Evolutionary conservation across 2,329 filamentous ascomycete genomes (phyloP).

Genomic region (Lecanosticta acicola): DNA sequence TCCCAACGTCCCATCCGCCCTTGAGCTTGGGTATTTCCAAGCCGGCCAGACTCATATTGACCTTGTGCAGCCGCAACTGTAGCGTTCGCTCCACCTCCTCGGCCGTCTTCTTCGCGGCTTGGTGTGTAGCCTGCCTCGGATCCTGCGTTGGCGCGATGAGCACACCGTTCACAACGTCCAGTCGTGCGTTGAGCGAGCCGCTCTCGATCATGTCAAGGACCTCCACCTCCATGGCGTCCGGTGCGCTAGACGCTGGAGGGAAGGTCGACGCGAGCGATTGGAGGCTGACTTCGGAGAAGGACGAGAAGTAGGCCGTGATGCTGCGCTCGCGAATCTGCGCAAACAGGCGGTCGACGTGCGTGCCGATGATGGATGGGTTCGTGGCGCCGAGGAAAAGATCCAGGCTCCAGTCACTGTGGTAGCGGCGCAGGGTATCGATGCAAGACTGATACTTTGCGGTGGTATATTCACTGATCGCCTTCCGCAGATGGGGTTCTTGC

Average conservation of each 20-base stretch:
- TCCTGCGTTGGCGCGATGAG: slow-evolving; percentile 67
- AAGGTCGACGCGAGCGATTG: slow-evolving; percentile 74
- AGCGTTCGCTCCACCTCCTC: slow-evolving; percentile 69
- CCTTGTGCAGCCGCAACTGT: slow-evolving; percentile 67
- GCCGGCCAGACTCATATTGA: slow-evolving; percentile 69
- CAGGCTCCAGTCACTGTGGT: slow-evolving; percentile 79
- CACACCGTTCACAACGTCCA: slow-evolving; percentile 77
- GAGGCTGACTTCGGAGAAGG: slow-evolving; percentile 82
- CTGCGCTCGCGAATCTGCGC: slow-evolving; percentile 76
- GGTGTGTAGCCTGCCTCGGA: slow-evolving; percentile 63
- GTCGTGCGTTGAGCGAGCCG: slow-evolving; percentile 66
- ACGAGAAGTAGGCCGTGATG: slow-evolving; percentile 86
- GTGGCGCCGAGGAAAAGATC: slow-evolving; percentile 66
- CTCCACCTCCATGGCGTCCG: slow-evolving; percentile 63
- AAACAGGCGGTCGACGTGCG: slow-evolving; percentile 65
- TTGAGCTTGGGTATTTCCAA: slow-evolving; percentile 49
- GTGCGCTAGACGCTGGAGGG: slow-evolving; percentile 34
- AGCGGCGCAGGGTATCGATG: slow-evolving; percentile 72
- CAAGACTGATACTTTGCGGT: slow-evolving; percentile 84
- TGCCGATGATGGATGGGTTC: slow-evolving; percentile 29
- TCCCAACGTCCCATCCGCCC: slow-evolving; percentile 4
- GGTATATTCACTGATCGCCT: slow-evolving; percentile 83
- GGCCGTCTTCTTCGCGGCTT: slow-evolving; percentile 61
- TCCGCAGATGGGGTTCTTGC: slow-evolving; percentile 87
- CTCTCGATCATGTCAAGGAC: slow-evolving; percentile 70